Percentiles rank a stretch among this genome's conserved stretches.
Conservation (phyloP, 768 basidiomycete genomes). For the Russula sp. region DNA sequence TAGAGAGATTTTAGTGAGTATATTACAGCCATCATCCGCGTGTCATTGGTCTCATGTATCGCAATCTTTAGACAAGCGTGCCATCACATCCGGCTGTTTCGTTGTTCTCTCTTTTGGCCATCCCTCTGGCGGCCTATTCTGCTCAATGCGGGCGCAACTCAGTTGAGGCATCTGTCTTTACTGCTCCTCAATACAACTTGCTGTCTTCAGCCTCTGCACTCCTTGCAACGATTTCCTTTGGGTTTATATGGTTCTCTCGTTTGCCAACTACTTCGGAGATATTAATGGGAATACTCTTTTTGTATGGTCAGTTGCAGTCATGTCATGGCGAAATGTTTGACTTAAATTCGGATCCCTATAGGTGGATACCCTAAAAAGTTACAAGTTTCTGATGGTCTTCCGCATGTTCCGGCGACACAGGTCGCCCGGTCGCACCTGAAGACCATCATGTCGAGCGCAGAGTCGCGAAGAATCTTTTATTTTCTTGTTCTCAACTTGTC, state of each 20-base stretch:
- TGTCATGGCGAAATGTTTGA: not conserved
- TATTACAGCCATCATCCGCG: not conserved
- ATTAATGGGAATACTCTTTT: constrained; percentile 54
- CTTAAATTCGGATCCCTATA: not conserved
- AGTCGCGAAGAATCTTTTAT: constrained; percentile 95
- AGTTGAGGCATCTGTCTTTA: constrained; percentile 46
- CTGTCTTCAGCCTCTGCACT: constrained; percentile 56
- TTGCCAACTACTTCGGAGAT: constrained; percentile 58
- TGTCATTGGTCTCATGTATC: not conserved
- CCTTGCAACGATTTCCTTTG: constrained; percentile 51
- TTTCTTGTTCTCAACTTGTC: constrained; percentile 92
- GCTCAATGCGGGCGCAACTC: constrained; percentile 58
- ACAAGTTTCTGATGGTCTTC: constrained; percentile 26
- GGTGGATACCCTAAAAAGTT: constrained; percentile 27
- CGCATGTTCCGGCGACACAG: constrained; percentile 34
- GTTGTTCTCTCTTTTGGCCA: constrained; percentile 51
- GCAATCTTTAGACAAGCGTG: constrained; percentile 24
- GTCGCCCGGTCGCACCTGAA: constrained; percentile 71
- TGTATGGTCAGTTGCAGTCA: constrained; percentile 51
- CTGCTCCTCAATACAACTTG: constrained; percentile 54
- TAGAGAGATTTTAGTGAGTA: constrained; percentile 54
- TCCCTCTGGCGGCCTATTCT: constrained; percentile 62
- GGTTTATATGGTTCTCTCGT: constrained; percentile 62
- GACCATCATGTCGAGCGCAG: constrained; percentile 84
- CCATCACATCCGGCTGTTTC: constrained; percentile 54